These are phyloP conservation scores for Odonthalia washingtoniensis DNA, from an alignment of 31 red algal species.

Conservation along the genomic window DNA sequence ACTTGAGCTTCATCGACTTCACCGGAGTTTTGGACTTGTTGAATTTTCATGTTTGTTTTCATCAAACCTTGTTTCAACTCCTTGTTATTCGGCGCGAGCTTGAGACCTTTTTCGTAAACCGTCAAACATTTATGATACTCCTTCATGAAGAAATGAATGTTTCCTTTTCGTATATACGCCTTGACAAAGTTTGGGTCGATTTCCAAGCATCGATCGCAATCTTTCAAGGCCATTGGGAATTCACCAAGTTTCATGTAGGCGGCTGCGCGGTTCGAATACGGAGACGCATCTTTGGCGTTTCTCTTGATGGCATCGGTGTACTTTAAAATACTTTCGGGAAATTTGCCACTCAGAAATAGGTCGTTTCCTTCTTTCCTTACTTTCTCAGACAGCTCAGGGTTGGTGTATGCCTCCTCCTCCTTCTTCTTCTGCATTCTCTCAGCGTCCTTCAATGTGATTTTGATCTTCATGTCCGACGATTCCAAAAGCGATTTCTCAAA, in stretches of 20 bases:
- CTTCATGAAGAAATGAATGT: constrained; percentile 98
- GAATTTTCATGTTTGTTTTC: constrained; percentile 80
- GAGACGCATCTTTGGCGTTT: constrained; percentile 89
- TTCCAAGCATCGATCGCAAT: constrained; percentile 87
- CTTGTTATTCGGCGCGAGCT: constrained; percentile 86
- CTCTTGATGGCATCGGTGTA: constrained; percentile 97
- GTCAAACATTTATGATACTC: constrained; percentile 97
- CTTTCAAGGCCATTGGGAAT: constrained; percentile 92
- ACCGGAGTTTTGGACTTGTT: constrained; percentile 69
- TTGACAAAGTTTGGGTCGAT: constrained; percentile 92
- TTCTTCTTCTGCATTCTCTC: constrained; percentile 65
- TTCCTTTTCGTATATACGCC: constrained; percentile 95
- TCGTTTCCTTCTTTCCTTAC: constrained; percentile 87
- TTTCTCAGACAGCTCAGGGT: constrained; percentile 74
- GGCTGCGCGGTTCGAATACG: constrained; percentile 94
- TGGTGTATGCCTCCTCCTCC: constrained; percentile 87
- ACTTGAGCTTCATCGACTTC: constrained; percentile 89
- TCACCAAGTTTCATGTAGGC: constrained; percentile 98
- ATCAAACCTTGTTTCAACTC: constrained; percentile 86
- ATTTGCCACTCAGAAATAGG: constrained; percentile 86
- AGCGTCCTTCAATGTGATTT: constrained; percentile 58
- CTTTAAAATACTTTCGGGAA: constrained; percentile 87
- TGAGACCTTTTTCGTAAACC: constrained; percentile 91
- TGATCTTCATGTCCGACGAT: constrained; percentile 73
- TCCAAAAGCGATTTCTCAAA: constrained; percentile 95